Conservation (phyloP, 257 asterid genomes). For the Anisodus tanguticus region DNA sequence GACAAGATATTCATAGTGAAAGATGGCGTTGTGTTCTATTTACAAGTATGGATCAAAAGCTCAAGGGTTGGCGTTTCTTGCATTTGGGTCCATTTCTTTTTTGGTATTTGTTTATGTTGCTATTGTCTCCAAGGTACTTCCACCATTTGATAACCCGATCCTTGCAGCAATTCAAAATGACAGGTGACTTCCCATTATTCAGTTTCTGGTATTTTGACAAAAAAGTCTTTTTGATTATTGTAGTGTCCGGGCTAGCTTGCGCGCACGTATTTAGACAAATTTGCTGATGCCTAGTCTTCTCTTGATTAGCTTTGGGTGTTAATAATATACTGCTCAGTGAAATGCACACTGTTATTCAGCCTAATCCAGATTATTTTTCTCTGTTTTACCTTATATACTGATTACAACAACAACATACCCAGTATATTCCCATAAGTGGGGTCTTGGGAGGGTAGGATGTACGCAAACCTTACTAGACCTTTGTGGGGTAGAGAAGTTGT, state of each 20-base stretch:
- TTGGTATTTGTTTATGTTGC: conserved; percentile 35
- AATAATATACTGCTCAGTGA: not conserved
- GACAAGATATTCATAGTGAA: not conserved
- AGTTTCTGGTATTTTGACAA: not conserved
- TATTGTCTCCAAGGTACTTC: conserved; percentile 38
- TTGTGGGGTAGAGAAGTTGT: no score
- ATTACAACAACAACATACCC: not conserved
- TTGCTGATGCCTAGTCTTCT: not conserved
- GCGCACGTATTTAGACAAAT: not conserved
- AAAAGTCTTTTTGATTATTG: not conserved
- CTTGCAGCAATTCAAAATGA: conserved; percentile 40
- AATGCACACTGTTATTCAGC: not conserved
- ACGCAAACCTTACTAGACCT: no score
- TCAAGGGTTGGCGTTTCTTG: conserved; percentile 37
- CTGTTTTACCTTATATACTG: not conserved
- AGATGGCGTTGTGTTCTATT: conserved; percentile 26
- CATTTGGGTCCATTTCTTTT: conserved; percentile 35
- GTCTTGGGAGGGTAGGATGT: no score
- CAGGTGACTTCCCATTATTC: conserved; percentile 28
- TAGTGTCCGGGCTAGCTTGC: not conserved
- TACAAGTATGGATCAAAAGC: conserved; percentile 31
- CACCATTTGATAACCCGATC: conserved; percentile 32
- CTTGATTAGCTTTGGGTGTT: not conserved
- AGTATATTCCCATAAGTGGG: no score
- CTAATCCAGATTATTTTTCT: not conserved